phyloP scores from a whole-genome alignment of 768 basidiomycete species.

The Agrocybe pediades region DNA sequence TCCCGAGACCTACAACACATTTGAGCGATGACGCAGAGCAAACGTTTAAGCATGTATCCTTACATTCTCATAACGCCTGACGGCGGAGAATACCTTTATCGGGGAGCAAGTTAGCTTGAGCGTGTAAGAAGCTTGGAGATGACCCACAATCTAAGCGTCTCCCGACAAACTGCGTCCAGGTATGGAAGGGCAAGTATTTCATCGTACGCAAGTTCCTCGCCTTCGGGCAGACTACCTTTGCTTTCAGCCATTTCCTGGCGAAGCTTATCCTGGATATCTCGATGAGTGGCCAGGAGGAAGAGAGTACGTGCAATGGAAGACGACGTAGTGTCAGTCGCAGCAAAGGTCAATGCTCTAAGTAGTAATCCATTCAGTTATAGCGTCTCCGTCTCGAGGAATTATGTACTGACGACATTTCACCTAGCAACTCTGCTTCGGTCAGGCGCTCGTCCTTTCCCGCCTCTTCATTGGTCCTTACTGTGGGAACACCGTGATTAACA shows the following conservation, averaged over 20 bases:
- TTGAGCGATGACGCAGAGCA: not conserved
- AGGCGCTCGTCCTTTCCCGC: no score
- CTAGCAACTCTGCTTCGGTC: no score
- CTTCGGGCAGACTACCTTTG: not conserved
- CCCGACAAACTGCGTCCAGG: conserved; percentile 38
- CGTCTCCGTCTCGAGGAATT: no score
- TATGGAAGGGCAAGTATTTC: conserved; percentile 36
- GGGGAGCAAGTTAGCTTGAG: not conserved
- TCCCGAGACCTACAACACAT: conserved; percentile 14
- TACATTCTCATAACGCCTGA: conserved; percentile 20
- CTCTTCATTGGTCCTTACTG: no score
- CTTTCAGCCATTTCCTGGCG: conserved; percentile 37
- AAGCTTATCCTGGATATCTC: conserved; percentile 38
- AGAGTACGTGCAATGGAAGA: conserved; percentile 35
- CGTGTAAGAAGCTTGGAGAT: not conserved
- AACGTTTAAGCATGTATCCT: not conserved
- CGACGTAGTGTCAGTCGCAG: conserved; percentile 45
- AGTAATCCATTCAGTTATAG: no score
- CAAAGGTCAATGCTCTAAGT: conserved; percentile 37
- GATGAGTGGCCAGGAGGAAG: conserved; percentile 31
- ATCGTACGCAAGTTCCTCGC: conserved; percentile 27
- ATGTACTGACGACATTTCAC: no score
- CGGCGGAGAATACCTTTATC: conserved; percentile 21
- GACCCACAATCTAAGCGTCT: conserved; percentile 37
- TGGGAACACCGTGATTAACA: no score